Evolutionary conservation across 108 stramenopile species (phyloP), one percentile per base, ranked within the genome.

Genomic region (Stephanodiscus triporus): DNA sequence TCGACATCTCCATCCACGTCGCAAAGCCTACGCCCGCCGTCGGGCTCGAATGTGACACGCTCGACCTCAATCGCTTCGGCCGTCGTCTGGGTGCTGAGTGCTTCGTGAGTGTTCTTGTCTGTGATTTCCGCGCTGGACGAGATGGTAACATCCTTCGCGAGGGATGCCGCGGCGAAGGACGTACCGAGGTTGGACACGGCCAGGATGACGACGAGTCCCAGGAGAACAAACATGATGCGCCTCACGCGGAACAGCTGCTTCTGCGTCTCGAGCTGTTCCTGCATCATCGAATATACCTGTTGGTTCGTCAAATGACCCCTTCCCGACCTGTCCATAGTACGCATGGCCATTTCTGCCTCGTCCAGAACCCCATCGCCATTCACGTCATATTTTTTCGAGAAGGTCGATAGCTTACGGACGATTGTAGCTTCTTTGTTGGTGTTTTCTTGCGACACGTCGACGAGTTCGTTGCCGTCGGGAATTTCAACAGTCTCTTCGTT

Each of bases 171-270:
- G 36, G 80, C 80, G 57, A 81, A 85, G 59, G 54, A 50, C 11
- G 84, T 81, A 38, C 73, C 84, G 37, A 85, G 70, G 66, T 78
- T 85, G 38, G 69, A 16, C 23, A 85, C 14, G 40, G 84, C 55
- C 37, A 85, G 58, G 34, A 85, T 37, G 24, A 81, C 54, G 49
- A 72, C 70, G 29, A 85, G 56, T 1, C 9, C 30, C 6, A 57
- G 29, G 29, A 57, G 56, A 1, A 49, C 60, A 40, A 61, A 43
- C 17, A 43, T n/a, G 17, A 61, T 38, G 32, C 60, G 30, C 60
- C 37, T 61, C n/a, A 22, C n/a, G 3, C 36, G 34, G 36, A 61
- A 30, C 36, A 61, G 20, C 36, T 42, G 60, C 37, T 43, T 61
- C 60, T 36, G 36, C 4, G 37, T 61, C 36, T 61, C 17, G 40